Evolutionary conservation across 169 alveolate species (phyloP).

Genomic region (Plasmodium yoelii): DNA sequence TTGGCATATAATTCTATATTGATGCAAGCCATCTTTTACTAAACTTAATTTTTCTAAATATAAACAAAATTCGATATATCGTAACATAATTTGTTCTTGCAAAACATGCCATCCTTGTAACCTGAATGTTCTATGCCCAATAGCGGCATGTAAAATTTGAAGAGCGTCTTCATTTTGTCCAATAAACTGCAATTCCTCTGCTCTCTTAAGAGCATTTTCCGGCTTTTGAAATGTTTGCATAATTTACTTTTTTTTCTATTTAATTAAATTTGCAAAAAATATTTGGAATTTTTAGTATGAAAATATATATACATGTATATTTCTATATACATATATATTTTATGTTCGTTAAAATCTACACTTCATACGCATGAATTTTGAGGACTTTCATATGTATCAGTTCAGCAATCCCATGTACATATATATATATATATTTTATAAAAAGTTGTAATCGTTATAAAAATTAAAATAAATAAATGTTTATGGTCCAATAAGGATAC

Average conservation of each 20-base stretch:
- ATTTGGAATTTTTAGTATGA: neutral
- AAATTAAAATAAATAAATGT: too few relatives aligned
- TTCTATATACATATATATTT: too few relatives aligned
- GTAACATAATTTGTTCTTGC: conserved; percentile 92
- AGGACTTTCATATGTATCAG: neutral
- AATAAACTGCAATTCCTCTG: conserved; percentile 90
- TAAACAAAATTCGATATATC: conserved; percentile 90
- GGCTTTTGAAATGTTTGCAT: conserved; percentile 92
- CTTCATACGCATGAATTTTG: too few relatives aligned
- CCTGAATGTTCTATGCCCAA: conserved; percentile 89
- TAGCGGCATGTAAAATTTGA: conserved; percentile 90
- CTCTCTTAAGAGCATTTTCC: conserved; percentile 93
- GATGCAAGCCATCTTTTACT: conserved; percentile 94
- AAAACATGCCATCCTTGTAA: conserved; percentile 93
- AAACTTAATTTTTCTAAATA: conserved; percentile 90
- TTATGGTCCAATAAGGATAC: too few relatives aligned
- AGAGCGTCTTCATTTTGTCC: conserved; percentile 94
- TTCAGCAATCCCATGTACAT: neutral
- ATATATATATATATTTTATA: neutral
- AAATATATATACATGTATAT: too few relatives aligned
- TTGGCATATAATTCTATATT: conserved; percentile 91
- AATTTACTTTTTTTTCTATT: conserved; percentile 7
- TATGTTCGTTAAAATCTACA: too few relatives aligned
- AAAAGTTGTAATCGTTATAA: too few relatives aligned
- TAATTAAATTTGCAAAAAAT: neutral